A percentile compares a stretch with the other conserved stretches of the same genome.
Conservation (phyloP, 306 rosid species). For the Prunus fruticosa region DNA sequence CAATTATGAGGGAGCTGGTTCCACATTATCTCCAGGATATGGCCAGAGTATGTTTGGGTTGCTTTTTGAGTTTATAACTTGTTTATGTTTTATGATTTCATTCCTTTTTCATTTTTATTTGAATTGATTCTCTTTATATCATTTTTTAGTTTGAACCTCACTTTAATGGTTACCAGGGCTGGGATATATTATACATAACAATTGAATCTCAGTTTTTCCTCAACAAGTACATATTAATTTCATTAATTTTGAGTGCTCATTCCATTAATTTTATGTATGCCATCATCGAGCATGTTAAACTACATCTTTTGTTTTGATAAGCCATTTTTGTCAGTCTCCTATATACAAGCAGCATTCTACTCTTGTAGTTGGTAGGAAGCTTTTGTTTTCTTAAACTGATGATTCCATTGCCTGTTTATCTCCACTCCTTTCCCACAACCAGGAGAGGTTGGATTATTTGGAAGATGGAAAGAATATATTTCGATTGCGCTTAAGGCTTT, state of each 20-base stretch:
- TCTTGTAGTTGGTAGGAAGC: conserved; percentile 6
- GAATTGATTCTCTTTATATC: background rate
- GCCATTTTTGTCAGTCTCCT: background rate
- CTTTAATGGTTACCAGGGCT: background rate
- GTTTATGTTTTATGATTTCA: background rate
- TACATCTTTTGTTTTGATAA: no score
- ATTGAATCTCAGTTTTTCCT: background rate
- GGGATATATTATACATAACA: background rate
- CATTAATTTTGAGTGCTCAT: background rate
- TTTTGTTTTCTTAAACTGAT: conserved; percentile 7
- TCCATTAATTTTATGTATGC: background rate
- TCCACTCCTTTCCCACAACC: conserved; percentile 20
- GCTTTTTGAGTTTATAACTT: background rate
- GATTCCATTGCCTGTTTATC: conserved; percentile 18
- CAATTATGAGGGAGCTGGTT: conserved; percentile 89
- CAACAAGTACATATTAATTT: background rate
- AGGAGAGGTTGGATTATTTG: conserved; percentile 98
- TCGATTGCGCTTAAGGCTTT: conserved; percentile 82
- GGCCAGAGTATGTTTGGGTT: conserved; percentile 61
- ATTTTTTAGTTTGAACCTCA: background rate
- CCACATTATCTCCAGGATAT: conserved; percentile 97
- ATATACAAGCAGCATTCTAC: background rate
- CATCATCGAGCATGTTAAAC: background rate
- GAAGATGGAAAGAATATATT: conserved; percentile 96
- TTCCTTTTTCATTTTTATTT: background rate